Evolutionary conservation across 768 basidiomycete species (phyloP).

Genomic region (Panus rudis): DNA sequence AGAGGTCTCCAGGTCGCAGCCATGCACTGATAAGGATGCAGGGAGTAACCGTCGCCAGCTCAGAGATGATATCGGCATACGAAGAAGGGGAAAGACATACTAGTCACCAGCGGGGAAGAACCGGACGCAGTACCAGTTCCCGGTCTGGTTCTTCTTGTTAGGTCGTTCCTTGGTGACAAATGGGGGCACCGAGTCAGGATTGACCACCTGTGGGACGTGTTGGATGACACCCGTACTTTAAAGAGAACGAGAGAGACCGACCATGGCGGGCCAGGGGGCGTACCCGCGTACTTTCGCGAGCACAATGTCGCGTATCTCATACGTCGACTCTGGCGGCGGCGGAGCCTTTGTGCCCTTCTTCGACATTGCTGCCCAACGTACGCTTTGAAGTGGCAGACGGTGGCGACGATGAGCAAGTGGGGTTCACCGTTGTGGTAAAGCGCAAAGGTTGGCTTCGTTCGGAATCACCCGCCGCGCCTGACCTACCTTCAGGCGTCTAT

Average conservation of each 20-base stretch:
- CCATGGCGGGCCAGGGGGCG: slow-evolving; percentile 94
- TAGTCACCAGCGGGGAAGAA: slow-evolving; percentile 95
- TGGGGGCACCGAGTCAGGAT: slow-evolving; percentile 57
- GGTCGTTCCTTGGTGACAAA: slow-evolving; percentile 68
- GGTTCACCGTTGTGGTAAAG: slow-evolving; percentile 10
- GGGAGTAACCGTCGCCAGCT: too few species aligned
- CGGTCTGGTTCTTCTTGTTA: slow-evolving; percentile 49
- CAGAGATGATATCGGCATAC: slow-evolving; percentile 8
- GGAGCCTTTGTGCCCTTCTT: slow-evolving; percentile 46
- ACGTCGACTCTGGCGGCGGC: slow-evolving; percentile 27
- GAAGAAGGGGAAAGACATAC: slow-evolving; percentile 44
- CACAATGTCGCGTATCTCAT: slow-evolving; percentile 75
- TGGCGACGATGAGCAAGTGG: slow-evolving; percentile 3
- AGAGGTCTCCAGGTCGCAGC: slow-evolving; percentile 78
- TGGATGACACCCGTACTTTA: not conserved
- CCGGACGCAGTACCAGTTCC: slow-evolving; percentile 61
- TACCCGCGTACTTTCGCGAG: slow-evolving; percentile 91
- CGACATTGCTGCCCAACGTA: slow-evolving; percentile 28
- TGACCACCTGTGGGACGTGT: slow-evolving; percentile 56
- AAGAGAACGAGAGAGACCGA: slow-evolving; percentile 36
- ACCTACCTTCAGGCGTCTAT: too few species aligned
- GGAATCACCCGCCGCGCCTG: slow-evolving; percentile 6
- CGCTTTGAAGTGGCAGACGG: slow-evolving; percentile 5
- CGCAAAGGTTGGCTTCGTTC: slow-evolving; percentile 9
- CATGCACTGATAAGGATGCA: slow-evolving; percentile 55